phyloP scores from a whole-genome alignment of 2,329 filamentous ascomycete species.

The Epichloe typhina region DNA sequence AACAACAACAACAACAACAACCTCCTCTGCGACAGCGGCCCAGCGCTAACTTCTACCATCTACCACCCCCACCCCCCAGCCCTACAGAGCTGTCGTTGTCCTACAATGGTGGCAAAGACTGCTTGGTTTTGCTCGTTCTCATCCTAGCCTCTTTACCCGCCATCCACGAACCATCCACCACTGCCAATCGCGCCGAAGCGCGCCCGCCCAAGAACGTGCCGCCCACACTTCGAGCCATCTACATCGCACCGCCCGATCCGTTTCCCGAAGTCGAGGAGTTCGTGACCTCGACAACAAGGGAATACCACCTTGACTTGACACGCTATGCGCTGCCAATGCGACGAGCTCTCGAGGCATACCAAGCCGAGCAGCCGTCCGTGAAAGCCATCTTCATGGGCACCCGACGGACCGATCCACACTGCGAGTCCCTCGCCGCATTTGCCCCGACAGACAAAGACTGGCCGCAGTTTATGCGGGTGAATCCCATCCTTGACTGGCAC shows the following conservation, averaged over 20 bases:
- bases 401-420: constrained; percentile 82
- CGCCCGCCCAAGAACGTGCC: constrained; percentile 20
- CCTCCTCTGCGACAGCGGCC: too few relatives aligned
- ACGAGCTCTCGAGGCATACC: constrained; percentile 64
- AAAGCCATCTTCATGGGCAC: constrained; percentile 52
- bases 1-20: too few relatives aligned
- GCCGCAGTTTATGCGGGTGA: constrained; percentile 84
- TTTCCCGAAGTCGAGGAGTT: constrained; percentile 82
- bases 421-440: constrained; percentile 65
- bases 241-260: constrained; percentile 74
- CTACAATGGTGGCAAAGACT: constrained; percentile 98
- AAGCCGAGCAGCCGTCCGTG: constrained; percentile 49
- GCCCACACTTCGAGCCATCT: constrained; percentile 58
- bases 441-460: constrained; percentile 79
- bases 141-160: constrained; percentile 55
- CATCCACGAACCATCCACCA: constrained; percentile 12
- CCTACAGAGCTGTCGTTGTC: constrained; percentile 72
- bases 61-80: constrained; percentile 28
- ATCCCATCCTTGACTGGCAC: constrained; percentile 96
- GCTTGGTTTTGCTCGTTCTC: constrained; percentile 78
- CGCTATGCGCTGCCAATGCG: constrained; percentile 72
- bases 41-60: neutral
- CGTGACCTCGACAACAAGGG: constrained; percentile 49
- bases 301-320: constrained; percentile 64
- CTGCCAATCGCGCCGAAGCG: constrained; percentile 6